A percentile compares a stretch with the other conserved stretches of the same genome.
These are phyloP conservation scores for Pseudogymnoascus sp. DNA, from an alignment of 2,329 filamentous ascomycete species.

Conservation along the genomic window DNA sequence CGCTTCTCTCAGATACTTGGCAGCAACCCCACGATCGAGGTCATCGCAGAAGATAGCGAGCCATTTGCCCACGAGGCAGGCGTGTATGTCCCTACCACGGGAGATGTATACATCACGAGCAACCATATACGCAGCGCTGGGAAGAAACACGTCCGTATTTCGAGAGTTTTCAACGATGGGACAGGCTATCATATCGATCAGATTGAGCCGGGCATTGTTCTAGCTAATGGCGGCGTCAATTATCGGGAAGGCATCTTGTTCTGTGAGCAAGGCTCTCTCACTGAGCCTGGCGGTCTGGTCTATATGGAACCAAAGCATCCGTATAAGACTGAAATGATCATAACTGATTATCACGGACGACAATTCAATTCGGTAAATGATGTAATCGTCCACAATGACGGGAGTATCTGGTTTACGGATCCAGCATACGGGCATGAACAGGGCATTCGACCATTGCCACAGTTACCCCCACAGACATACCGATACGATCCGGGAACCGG, in stretches of 20 bases:
- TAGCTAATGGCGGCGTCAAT: constrained; percentile 20
- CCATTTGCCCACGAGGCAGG: constrained; percentile 47
- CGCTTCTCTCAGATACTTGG: constrained; percentile 46
- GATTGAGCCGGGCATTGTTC: constrained; percentile 20
- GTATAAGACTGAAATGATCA: constrained; percentile 32
- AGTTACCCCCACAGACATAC: constrained; percentile 52
- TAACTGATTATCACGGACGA: constrained; percentile 54
- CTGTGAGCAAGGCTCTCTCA: constrained; percentile 19
- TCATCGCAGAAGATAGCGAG: constrained; percentile 28
- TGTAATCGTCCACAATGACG: constrained; percentile 44
- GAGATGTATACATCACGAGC: constrained; percentile 18
- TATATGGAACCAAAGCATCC: constrained; percentile 18
- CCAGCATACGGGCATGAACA: constrained; percentile 53
- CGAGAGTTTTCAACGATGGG: constrained; percentile 29
- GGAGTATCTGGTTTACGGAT: constrained; percentile 60
- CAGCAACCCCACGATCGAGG: constrained; percentile 39
- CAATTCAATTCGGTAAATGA: constrained; percentile 55
- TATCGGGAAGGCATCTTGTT: constrained; percentile 22
- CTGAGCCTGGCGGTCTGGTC: constrained; percentile 16
- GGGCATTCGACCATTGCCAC: constrained; percentile 46
- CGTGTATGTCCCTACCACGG: constrained; percentile 32
- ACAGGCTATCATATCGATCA: constrained; percentile 31
- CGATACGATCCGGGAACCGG: constrained; percentile 44
- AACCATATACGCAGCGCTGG: constrained; percentile 11
- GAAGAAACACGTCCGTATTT: constrained; percentile 15